These are phyloP conservation scores for Epicoccum nigrum DNA, from an alignment of 2,329 filamentous ascomycete genomes.

Conservation along the genomic window DNA sequence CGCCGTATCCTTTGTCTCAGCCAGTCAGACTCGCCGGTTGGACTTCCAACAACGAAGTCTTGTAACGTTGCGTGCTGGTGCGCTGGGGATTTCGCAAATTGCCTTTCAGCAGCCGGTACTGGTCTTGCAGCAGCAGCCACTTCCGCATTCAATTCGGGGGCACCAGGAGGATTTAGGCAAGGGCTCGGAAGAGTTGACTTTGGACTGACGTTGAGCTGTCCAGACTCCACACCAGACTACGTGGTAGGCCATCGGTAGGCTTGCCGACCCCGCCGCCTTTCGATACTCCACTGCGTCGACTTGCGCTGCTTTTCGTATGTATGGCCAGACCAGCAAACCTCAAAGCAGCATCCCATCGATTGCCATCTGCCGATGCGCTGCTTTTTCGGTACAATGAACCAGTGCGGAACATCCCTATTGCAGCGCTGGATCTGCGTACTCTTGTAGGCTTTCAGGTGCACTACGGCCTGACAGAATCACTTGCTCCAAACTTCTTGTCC, in stretches of 20 bases:
- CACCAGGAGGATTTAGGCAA: not conserved
- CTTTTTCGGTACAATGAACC: not conserved
- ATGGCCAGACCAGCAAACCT: not conserved
- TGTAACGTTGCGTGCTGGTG: not conserved
- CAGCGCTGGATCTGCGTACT: conserved; percentile 1
- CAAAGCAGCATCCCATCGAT: not conserved
- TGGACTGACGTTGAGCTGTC: conserved; percentile 5
- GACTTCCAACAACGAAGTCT: not conserved
- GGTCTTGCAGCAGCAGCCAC: conserved; percentile 10
- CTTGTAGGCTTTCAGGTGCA: not conserved
- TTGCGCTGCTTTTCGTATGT: conserved; percentile 9
- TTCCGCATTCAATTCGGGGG: not conserved
- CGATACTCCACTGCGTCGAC: not conserved
- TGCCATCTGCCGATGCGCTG: conserved; percentile 2
- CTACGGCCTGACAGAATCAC: conserved; percentile 1
- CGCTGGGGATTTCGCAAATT: not conserved
- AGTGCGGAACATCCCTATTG: not conserved
- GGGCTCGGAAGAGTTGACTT: conserved; percentile 8
- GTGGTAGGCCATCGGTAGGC: conserved; percentile 8
- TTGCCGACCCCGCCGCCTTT: conserved; percentile 12
- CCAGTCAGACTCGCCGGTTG: conserved; percentile 9
- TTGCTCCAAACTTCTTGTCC: not conserved
- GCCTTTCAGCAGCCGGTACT: not conserved
- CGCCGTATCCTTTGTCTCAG: conserved; percentile 13
- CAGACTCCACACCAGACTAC: conserved; percentile 8